phyloP scores from a whole-genome alignment of 148 eudicot species.

The Dianthus caryophyllus region DNA sequence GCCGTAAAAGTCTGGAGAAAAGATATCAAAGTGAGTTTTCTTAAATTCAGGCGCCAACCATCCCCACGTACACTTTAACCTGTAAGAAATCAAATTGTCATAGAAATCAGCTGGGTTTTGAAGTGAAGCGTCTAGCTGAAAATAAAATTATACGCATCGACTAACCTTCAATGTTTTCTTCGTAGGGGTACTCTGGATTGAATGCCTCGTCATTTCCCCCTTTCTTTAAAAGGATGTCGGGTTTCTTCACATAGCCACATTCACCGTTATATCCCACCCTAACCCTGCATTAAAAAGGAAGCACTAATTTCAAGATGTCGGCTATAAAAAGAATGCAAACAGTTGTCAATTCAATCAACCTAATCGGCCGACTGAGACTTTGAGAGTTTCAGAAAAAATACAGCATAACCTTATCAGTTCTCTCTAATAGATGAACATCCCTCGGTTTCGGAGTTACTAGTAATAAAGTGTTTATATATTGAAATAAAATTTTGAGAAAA shows the following conservation, averaged over 20 bases:
- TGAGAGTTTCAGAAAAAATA: too few species aligned
- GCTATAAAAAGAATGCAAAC: not conserved
- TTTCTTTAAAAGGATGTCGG: slow-evolving; percentile 44
- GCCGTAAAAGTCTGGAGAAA: slow-evolving; percentile 70
- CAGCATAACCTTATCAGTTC: too few species aligned
- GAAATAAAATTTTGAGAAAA: not conserved
- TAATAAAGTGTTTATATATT: too few species aligned
- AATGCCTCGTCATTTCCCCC: slow-evolving; percentile 41
- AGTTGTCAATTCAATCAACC: too few species aligned
- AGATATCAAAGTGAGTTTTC: slow-evolving; percentile 60
- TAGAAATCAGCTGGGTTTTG: not conserved
- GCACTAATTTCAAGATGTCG: not conserved
- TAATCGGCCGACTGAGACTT: too few species aligned
- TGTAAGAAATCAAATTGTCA: slow-evolving; percentile 16
- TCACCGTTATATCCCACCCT: slow-evolving; percentile 69
- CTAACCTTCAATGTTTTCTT: slow-evolving; percentile 53
- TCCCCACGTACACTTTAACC: slow-evolving; percentile 68
- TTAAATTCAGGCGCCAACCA: slow-evolving; percentile 70
- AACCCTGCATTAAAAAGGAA: slow-evolving; percentile 35
- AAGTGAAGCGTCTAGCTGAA: not conserved
- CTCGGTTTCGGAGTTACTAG: too few species aligned
- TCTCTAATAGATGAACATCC: not conserved
- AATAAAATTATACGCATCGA: not conserved
- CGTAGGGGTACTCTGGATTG: slow-evolving; percentile 45
- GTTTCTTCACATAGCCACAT: slow-evolving; percentile 74